Evolutionary conservation across 202 grass and related monocot species (phyloP), one percentile per base, ranked within the genome.

Genomic region (Hordeum pubiflorum): DNA sequence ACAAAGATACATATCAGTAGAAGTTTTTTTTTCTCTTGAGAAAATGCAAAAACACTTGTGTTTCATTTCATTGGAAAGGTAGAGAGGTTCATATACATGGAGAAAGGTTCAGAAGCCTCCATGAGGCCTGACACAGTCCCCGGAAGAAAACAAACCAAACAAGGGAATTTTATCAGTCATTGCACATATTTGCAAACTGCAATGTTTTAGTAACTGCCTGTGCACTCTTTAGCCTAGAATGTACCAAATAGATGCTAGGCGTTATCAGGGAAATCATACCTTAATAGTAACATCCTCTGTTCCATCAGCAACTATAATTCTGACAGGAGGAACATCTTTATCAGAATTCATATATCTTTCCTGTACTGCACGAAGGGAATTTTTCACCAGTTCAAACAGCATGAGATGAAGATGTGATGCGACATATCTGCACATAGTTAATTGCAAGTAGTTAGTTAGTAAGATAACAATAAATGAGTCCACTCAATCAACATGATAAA

Each of bases 341-440:
- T 97, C 91, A 82, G 94, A 94, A 88, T 92, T 79, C 91, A 97
- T 97, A 40, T 86, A 89, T 48, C 62, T 86, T 85, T 97, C 94
- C 74, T 97, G 94, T 82, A 97, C 94, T 4, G 91, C 94, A 72
- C 94, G 91, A 62, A 97, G 76, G 31, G 94, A 97, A 84, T 97
- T 97, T 76, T 97, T 97, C 63, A 97, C 94, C 91, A 97, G 87
- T 86, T 97, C 94, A 82, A 97, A 92, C 58, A 97, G 63, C 91
- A 97, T 97, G 76, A 94, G 89, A 87, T 97, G 88, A 27, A 97
- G 89, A 88, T 97, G 94, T 27, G 66, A 81, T 37, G 91, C 20
- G 15, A 97, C 94, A 33, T 97, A 94, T 70, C 94, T 97, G 87
- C 79, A 89, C 38, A 56, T 40, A 1, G 60, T 76, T 59, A 79